A percentile compares a stretch with the other conserved stretches of the same genome.
Evolutionary conservation across 1,284 basidiomycete species (phyloP).

Genomic region (Pyrrhoderma lamaoense): DNA sequence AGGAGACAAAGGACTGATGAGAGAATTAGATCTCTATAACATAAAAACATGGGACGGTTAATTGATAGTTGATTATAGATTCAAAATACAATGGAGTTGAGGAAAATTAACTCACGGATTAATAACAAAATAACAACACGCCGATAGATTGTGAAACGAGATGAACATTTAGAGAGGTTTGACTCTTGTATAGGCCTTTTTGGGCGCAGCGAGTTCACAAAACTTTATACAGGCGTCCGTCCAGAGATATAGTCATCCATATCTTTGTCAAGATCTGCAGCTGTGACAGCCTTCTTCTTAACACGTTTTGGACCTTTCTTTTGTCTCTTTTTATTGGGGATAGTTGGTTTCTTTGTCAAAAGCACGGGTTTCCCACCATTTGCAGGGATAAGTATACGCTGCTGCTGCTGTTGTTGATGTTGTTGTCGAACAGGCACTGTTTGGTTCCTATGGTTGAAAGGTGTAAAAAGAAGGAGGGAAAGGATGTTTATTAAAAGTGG

Average conservation of each 20-base stretch:
- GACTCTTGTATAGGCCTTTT: too few relatives aligned
- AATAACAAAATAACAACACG: too few relatives aligned
- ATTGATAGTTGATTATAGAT: too few relatives aligned
- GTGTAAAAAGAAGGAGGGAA: background rate
- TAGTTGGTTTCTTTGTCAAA: too few relatives aligned
- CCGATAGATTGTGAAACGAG: too few relatives aligned
- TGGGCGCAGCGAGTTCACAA: too few relatives aligned
- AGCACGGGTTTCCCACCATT: background rate
- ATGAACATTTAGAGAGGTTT: background rate
- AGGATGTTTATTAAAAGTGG: background rate
- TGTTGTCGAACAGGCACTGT: conserved; percentile 18
- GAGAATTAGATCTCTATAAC: too few relatives aligned
- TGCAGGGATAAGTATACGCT: conserved; percentile 5
- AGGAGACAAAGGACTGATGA: too few relatives aligned
- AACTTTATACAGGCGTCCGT: background rate
- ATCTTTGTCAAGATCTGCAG: conserved; percentile 20
- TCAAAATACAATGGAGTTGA: too few relatives aligned
- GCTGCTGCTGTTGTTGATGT: background rate
- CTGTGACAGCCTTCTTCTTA: conserved; percentile 1
- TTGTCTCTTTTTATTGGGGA: conserved; percentile 6
- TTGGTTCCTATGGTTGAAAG: background rate
- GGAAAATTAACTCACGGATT: too few relatives aligned
- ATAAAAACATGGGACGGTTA: too few relatives aligned
- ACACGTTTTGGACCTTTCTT: conserved; percentile 23
- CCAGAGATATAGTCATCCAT: conserved; percentile 20